Conservation (phyloP, 495 filamentous ascomycete genomes). For the Annulohypoxylon stygium region DNA sequence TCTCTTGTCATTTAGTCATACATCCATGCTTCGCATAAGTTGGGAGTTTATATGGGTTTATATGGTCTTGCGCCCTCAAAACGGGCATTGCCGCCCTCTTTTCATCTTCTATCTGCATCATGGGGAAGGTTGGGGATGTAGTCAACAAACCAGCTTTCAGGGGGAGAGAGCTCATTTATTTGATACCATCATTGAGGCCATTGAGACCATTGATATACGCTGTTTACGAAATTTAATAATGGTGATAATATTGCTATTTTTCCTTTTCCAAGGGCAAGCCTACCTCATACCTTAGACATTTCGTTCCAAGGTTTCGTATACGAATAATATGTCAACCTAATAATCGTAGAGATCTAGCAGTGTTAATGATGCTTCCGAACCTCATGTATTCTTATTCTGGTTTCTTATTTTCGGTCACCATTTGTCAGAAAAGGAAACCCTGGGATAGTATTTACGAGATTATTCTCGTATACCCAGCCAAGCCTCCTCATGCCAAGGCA, state of each 20-base stretch:
- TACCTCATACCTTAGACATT: neutral
- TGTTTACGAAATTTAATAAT: constrained; percentile 9
- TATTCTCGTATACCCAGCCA: neutral
- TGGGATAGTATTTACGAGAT: neutral
- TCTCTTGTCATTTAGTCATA: constrained; percentile 28
- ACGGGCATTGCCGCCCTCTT: constrained; percentile 10
- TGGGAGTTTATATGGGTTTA: constrained; percentile 34
- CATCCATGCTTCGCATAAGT: constrained; percentile 30
- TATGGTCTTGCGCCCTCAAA: neutral
- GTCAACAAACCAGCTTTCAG: constrained; percentile 12
- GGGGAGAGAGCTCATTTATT: neutral
- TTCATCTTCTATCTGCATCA: neutral
- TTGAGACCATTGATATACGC: neutral
- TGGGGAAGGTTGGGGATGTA: constrained; percentile 6
- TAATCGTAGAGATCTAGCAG: neutral
- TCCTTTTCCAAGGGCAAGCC: too few species aligned
- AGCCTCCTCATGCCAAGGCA: constrained; percentile 7
- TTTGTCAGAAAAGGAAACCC: neutral
- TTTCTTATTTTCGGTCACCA: neutral
- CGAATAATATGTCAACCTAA: neutral
- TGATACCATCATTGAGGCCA: constrained; percentile 17
- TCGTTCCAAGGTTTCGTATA: neutral
- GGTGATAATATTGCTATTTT: neutral
- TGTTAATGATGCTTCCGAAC: neutral
- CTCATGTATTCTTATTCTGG: neutral